Evolutionary conservation across 2,329 filamentous ascomycete species (phyloP).

Genomic region (Pseudogymnoascus sp.): DNA sequence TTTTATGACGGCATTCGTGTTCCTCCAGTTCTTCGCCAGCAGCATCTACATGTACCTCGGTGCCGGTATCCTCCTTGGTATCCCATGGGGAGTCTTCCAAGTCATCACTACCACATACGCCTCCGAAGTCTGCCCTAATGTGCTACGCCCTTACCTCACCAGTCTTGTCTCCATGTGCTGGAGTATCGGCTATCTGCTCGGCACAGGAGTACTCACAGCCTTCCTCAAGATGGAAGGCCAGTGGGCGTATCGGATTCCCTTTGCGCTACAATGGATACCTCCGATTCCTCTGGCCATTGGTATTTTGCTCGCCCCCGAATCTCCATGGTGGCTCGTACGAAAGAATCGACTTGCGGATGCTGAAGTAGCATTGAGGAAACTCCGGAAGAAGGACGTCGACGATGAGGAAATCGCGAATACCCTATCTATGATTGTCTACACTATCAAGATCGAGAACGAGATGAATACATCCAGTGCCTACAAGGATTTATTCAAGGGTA

Average conservation of each 20-base stretch:
- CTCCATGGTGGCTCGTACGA: constrained; percentile 41
- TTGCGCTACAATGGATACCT: constrained; percentile 42
- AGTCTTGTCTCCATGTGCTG: constrained; percentile 46
- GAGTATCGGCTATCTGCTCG: constrained; percentile 39
- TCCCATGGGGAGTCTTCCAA: constrained; percentile 46
- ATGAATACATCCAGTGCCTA: constrained; percentile 35
- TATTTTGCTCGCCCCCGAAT: constrained; percentile 35
- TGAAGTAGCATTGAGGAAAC: constrained; percentile 24
- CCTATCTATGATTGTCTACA: constrained; percentile 45
- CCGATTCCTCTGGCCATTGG: constrained; percentile 38
- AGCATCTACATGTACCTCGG: constrained; percentile 38
- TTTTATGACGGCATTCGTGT: constrained; percentile 35
- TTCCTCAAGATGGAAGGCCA: constrained; percentile 36
- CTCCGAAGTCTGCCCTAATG: constrained; percentile 44
- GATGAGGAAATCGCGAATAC: constrained; percentile 26
- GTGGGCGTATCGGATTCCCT: constrained; percentile 42
- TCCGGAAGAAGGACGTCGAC: constrained; percentile 31
- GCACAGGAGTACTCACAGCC: constrained; percentile 37
- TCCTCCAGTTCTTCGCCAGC: constrained; percentile 41
- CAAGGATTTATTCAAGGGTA: constrained; percentile 39
- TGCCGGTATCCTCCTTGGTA: constrained; percentile 39
- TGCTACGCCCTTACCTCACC: constrained; percentile 42
- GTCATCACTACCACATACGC: constrained; percentile 29
- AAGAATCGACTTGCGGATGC: constrained; percentile 35
- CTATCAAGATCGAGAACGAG: constrained; percentile 44